Percentiles rank a stretch among this genome's conserved stretches.
phyloP scores from a whole-genome alignment of 1,139 yeast species.

The Debaryomycetaceae sp. region DNA sequence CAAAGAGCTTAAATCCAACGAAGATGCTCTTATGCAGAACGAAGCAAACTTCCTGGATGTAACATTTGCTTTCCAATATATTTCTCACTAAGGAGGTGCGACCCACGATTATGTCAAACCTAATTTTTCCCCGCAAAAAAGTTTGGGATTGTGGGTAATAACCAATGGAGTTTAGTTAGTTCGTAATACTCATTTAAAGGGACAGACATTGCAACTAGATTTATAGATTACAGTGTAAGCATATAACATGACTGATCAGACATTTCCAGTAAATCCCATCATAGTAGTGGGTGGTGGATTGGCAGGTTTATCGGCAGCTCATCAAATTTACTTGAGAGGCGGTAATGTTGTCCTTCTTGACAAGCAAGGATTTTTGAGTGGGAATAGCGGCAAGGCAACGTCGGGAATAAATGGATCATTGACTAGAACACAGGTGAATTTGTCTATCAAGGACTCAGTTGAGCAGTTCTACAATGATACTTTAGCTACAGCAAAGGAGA shows the following conservation, averaged over 20 bases:
- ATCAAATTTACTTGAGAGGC: conserved; percentile 56
- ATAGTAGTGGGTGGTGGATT: conserved; percentile 78
- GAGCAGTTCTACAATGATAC: conserved; percentile 66
- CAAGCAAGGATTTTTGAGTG: conserved; percentile 64
- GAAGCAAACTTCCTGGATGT: conserved; percentile 70
- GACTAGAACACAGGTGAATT: conserved; percentile 55
- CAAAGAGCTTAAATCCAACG: conserved; percentile 56
- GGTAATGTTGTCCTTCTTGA: conserved; percentile 59
- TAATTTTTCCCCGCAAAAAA: conserved; percentile 4
- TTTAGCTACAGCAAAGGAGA: conserved; percentile 57
- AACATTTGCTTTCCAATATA: conserved; percentile 87
- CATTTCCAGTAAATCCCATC: conserved; percentile 37
- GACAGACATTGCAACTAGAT: not conserved
- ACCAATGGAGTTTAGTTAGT: not conserved
- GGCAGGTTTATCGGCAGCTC: conserved; percentile 78
- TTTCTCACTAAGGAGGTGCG: conserved; percentile 54
- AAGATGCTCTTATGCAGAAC: conserved; percentile 72
- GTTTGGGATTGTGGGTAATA: not conserved
- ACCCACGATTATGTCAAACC: not conserved
- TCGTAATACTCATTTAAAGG: not conserved
- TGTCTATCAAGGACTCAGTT: conserved; percentile 52
- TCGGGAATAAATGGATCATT: conserved; percentile 79
- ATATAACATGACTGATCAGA: not conserved
- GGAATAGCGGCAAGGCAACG: conserved; percentile 78
- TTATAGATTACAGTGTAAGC: not conserved